These are phyloP conservation scores for Cercospora sesami DNA, from an alignment of 2,329 filamentous ascomycete species.

Conservation along the genomic window DNA sequence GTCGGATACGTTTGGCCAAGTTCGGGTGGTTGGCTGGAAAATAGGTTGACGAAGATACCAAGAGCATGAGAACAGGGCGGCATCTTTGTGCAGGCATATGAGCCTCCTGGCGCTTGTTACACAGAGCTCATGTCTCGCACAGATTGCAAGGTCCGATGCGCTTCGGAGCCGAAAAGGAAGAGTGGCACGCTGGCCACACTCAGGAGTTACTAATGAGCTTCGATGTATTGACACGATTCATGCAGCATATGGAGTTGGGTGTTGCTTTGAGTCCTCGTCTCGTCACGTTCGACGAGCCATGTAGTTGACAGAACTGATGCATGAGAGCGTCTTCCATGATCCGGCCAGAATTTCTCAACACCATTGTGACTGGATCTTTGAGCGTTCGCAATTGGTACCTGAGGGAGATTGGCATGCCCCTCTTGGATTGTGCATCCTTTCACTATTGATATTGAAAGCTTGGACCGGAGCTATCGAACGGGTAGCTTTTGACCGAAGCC, in stretches of 20 bases:
- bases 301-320: neutral
- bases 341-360: neutral
- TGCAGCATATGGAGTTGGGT: neutral
- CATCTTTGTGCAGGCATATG: neutral
- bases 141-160: neutral
- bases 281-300: no score
- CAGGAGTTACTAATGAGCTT: neutral
- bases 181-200: neutral
- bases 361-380: neutral
- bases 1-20: slow-evolving; percentile 80
- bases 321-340: neutral
- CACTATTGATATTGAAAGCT: neutral
- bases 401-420: neutral
- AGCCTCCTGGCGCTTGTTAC: neutral
- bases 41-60: slow-evolving; percentile 7
- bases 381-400: neutral
- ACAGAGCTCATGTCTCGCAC: neutral
- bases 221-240: neutral
- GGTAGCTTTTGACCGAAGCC: neutral
- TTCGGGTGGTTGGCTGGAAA: slow-evolving; percentile 59
- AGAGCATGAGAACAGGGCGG: neutral
- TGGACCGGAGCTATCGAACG: neutral
- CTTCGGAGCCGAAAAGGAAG: neutral
- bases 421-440: neutral
- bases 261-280: no score